Conservation (phyloP, 129 eudicot genomes). For the Lactuca sativa region DNA sequence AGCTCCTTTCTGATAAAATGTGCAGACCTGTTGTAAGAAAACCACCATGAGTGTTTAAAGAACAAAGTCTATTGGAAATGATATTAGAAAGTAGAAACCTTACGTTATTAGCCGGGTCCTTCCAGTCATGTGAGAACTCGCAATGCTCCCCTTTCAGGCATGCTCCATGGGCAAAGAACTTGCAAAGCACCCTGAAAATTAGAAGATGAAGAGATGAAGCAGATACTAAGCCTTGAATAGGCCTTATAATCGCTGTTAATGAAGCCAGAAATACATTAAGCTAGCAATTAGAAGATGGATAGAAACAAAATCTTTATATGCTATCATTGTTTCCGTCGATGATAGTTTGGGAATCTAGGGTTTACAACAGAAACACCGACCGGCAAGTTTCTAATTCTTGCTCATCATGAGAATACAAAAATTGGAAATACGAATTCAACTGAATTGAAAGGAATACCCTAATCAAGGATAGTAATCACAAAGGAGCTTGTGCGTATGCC, state of each 20-base stretch:
- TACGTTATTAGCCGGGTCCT: constrained; percentile 88
- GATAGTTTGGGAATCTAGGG: constrained; percentile 11
- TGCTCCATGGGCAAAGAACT: constrained; percentile 87
- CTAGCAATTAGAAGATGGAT: constrained; percentile 6
- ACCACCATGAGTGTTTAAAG: background rate
- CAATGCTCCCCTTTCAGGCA: constrained; percentile 95
- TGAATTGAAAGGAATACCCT: constrained; percentile 2
- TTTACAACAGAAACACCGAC: constrained; percentile 18
- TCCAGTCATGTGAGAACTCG: constrained; percentile 91
- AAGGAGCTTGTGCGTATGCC: constrained; percentile 4
- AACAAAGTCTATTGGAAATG: background rate
- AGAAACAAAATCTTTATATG: constrained; percentile 8
- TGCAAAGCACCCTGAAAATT: constrained; percentile 74
- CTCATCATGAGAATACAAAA: constrained; percentile 13
- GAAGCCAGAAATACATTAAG: background rate
- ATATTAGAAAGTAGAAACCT: background rate
- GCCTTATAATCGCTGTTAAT: background rate
- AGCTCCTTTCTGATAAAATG: constrained; percentile 87
- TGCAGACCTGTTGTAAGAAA: constrained; percentile 61
- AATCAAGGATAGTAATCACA: constrained; percentile 14
- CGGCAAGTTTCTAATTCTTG: constrained; percentile 27
- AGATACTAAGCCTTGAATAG: background rate
- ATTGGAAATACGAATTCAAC: background rate
- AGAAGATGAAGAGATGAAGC: constrained; percentile 5
- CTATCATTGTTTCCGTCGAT: constrained; percentile 3